phyloP scores from a whole-genome alignment of 331 rosid species.

The Cydonia oblonga region DNA sequence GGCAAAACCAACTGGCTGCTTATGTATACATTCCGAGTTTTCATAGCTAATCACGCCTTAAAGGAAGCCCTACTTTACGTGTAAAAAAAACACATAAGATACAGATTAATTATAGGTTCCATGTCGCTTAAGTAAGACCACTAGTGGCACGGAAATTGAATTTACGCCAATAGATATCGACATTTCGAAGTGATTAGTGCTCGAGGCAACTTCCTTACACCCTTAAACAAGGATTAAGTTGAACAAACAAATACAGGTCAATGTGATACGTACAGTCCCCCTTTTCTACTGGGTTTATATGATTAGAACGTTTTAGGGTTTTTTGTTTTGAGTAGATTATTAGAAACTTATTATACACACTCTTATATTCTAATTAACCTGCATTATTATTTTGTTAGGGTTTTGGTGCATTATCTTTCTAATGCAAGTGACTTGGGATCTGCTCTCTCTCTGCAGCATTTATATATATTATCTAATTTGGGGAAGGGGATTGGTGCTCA shows the following conservation, averaged over 20 bases:
- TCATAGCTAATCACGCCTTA: neutral
- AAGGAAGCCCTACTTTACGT: conserved; percentile 6
- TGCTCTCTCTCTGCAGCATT: neutral
- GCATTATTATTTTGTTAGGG: neutral
- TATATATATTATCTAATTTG: neutral
- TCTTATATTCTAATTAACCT: neutral
- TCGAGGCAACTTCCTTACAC: conserved; percentile 15
- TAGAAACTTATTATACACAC: neutral
- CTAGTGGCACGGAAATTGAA: neutral
- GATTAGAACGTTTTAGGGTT: neutral
- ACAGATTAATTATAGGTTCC: neutral
- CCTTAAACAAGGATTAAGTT: conserved; percentile 22
- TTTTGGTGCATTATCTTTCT: neutral
- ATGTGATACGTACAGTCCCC: conserved; percentile 10
- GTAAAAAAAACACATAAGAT: neutral
- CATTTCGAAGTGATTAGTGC: neutral
- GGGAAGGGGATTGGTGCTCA: neutral
- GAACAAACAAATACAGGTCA: neutral
- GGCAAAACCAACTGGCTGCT: neutral
- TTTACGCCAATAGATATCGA: neutral
- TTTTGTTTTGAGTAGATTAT: neutral
- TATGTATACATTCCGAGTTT: neutral
- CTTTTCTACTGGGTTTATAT: neutral
- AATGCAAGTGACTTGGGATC: neutral
- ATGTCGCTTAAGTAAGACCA: neutral